Base-by-base conservation (phyloP, 1,139 yeast genomes). In the Saccharomyces pastorianus region DNA sequence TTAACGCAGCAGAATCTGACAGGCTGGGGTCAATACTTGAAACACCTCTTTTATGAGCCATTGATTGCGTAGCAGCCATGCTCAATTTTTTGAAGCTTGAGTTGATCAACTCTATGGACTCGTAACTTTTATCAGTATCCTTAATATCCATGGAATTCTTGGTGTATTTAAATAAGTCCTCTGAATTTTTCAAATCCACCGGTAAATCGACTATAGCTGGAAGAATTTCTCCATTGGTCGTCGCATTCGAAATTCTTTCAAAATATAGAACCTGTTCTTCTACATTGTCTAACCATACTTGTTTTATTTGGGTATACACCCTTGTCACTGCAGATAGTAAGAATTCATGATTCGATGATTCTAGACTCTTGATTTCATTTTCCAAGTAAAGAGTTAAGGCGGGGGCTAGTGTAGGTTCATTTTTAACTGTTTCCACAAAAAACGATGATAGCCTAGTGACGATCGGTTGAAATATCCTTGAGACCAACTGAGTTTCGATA, bases 341-440 rank as follows among this genome's bases (percentile, higher is more conserved):
- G 61, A 79, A 88, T 59, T 88, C 96, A 65, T 85, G 91, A 66
- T 83, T 81, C 2, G 85, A 74, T 2, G 79, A 72, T 26, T 76
- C 77, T 34, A 78, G 64, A 23, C 67, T 66, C 34, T 61, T 61
- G 6, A 72, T 66, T 6, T 71, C 59, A 6, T 59, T 59, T 54
- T 79, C 82, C 14, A 80, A 57, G 47, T 74, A 67, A 1, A 75
- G 61, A 50, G 79, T 60, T 2, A 80, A 62, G 4, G 74, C 73
- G 2, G 83, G 81, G n/a, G 73, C 69, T 48, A 74, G 72, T 25
- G 76, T 64, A 42, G 71, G 71, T 48, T 73, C 73, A n/a, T 64
- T 63, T 59, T 73, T 74, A 46, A 74, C 70, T 25, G 73, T 62
- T 3, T 72, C 74, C 14, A 74, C 61, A 25, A 82, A 56, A 2